phyloP scores from a whole-genome alignment of 192 early-diverging fungal species.

The Piromyces sp. region DNA sequence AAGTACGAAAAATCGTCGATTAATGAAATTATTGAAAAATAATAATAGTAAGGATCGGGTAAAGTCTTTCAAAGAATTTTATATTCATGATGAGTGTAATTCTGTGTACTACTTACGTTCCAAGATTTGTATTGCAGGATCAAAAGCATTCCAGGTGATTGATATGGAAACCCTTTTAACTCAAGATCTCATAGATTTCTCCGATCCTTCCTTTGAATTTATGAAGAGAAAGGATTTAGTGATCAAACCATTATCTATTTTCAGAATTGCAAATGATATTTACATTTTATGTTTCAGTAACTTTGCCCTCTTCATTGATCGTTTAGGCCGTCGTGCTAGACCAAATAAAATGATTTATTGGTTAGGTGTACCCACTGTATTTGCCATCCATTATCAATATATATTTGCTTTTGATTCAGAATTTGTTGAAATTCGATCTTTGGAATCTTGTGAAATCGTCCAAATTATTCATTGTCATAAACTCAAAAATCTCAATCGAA shows the following conservation, averaged over 20 bases:
- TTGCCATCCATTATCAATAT: slow-evolving; percentile 32
- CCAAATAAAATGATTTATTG: slow-evolving; percentile 68
- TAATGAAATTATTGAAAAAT: neutral
- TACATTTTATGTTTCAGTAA: neutral
- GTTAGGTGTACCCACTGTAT: slow-evolving; percentile 71
- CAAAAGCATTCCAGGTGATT: neutral
- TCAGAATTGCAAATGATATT: neutral
- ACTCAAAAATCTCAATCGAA: neutral
- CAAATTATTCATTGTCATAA: slow-evolving; percentile 34
- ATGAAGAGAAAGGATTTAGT: neutral
- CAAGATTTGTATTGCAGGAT: neutral
- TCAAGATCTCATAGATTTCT: neutral
- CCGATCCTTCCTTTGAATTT: neutral
- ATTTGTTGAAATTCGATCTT: slow-evolving; percentile 78
- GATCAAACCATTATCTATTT: neutral
- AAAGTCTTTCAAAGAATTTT: neutral
- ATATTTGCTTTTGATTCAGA: slow-evolving; percentile 74
- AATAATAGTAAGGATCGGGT: neutral
- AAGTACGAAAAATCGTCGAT: neutral
- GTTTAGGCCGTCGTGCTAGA: slow-evolving; percentile 29
- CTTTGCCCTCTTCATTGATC: neutral
- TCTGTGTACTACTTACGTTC: neutral
- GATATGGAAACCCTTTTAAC: neutral
- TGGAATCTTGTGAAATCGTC: slow-evolving; percentile 49
- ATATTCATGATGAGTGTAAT: neutral